Evolutionary conservation across 768 basidiomycete genomes (phyloP).

Genomic region (Leccinum uliginosum): DNA sequence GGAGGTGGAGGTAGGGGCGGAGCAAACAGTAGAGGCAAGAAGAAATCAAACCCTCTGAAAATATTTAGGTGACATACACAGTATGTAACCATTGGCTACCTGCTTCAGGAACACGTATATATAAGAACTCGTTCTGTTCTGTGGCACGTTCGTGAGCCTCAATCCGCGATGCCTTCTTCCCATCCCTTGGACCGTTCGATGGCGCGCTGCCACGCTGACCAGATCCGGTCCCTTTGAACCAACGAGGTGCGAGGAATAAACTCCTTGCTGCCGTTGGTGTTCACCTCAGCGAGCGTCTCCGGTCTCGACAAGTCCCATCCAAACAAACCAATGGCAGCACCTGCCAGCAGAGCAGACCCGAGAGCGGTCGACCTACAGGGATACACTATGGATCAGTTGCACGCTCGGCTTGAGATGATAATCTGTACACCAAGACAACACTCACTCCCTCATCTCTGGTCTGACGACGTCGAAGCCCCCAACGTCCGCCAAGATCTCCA

Average conservation of each 20-base stretch:
- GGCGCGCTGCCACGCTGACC: conserved; percentile 84
- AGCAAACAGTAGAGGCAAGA: conserved; percentile 42
- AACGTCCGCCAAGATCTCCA: conserved; percentile 82
- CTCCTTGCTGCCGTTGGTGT: conserved; percentile 71
- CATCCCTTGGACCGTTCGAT: conserved; percentile 81
- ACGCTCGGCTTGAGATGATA: background rate
- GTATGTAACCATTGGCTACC: background rate
- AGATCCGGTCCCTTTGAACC: conserved; percentile 56
- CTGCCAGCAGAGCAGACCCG: conserved; percentile 92
- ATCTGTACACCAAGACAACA: conserved; percentile 14
- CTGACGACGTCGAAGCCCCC: conserved; percentile 90
- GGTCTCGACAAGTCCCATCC: conserved; percentile 90
- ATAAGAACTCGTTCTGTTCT: background rate
- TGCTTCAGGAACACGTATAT: background rate
- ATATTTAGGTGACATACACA: conserved; percentile 48
- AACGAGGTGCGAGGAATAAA: conserved; percentile 60
- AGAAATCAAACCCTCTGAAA: conserved; percentile 78
- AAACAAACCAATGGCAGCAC: conserved; percentile 78
- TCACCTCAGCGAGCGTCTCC: conserved; percentile 79
- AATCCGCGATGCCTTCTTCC: conserved; percentile 52
- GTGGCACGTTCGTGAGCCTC: conserved; percentile 4
- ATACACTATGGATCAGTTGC: background rate
- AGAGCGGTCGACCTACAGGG: conserved; percentile 85
- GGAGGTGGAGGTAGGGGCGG: conserved; percentile 42
- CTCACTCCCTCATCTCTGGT: conserved; percentile 95